A percentile compares a stretch with the other conserved stretches of the same genome.
Conservation (phyloP, 2,329 filamentous ascomycete species). For the Magnaporthiopsis rhizophila region DNA sequence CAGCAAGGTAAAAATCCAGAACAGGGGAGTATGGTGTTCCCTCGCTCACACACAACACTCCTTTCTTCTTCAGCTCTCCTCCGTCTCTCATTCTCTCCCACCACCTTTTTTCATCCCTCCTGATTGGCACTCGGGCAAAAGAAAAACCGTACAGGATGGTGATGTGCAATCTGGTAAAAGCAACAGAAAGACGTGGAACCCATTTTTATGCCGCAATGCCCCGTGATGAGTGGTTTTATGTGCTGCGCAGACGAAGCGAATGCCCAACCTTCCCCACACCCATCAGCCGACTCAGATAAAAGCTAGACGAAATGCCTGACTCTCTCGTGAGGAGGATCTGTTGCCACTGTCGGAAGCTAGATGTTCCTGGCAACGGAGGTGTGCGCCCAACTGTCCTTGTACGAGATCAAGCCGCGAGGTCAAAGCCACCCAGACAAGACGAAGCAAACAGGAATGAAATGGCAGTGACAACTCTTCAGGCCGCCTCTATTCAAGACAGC, state of each 20-base stretch:
- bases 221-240: background rate
- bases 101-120: background rate
- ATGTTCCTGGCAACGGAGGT: background rate
- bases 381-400: background rate
- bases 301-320: background rate
- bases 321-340: background rate
- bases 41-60: background rate
- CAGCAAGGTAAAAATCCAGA: conserved; percentile 2
- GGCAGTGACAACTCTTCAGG: background rate
- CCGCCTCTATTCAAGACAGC: conserved; percentile 6
- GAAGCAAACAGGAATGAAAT: background rate
- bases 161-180: conserved; percentile 5
- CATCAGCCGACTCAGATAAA: background rate
- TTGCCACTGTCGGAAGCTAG: background rate
- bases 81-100: background rate
- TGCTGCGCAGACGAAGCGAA: background rate
- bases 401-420: background rate
- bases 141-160: background rate
- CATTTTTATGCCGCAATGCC: background rate
- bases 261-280: background rate
- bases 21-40: background rate
- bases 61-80: background rate
- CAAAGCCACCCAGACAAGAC: too few relatives aligned
- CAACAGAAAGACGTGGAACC: background rate
- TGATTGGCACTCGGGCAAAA: background rate